A percentile compares a stretch with the other conserved stretches of the same genome.
These are phyloP conservation scores for Alternaria rosae DNA, from an alignment of 2,329 filamentous ascomycete species.

Conservation along the genomic window DNA sequence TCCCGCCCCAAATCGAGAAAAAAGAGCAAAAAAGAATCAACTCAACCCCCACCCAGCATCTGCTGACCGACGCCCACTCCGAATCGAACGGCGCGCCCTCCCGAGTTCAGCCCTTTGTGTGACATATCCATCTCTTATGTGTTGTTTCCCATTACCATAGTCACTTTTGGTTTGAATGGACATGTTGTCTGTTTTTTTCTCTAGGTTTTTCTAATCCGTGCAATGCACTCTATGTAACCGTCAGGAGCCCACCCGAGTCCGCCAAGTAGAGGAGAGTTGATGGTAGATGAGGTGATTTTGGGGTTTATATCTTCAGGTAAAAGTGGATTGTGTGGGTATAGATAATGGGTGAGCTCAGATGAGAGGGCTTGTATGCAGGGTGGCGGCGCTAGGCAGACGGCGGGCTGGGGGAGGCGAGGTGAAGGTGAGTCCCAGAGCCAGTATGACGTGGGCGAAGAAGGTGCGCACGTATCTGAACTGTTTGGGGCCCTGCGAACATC, in stretches of 20 bases:
- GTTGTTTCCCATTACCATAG: background rate
- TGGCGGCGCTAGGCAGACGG: background rate
- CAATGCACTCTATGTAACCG: background rate
- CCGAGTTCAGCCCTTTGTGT: conserved; percentile 4
- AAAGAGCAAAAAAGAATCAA: background rate
- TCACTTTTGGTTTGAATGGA: background rate
- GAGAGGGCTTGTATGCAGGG: background rate
- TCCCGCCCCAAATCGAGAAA: background rate
- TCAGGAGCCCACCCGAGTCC: conserved; percentile 4
- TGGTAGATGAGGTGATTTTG: background rate
- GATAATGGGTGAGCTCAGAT: background rate
- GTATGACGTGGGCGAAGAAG: background rate
- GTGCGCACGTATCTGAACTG: background rate
- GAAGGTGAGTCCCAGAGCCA: background rate
- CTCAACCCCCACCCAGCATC: background rate
- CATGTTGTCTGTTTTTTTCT: background rate
- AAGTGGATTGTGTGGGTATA: background rate
- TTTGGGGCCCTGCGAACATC: background rate
- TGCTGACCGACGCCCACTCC: conserved; percentile 3
- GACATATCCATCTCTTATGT: background rate
- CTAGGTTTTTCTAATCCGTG: background rate
- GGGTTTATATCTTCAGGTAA: background rate
- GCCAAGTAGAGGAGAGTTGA: conserved; percentile 1
- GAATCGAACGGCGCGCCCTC: conserved; percentile 4
- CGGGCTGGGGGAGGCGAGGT: background rate